phyloP scores from a whole-genome alignment of 192 early-diverging fungal species.

The Coemansia sp. region DNA sequence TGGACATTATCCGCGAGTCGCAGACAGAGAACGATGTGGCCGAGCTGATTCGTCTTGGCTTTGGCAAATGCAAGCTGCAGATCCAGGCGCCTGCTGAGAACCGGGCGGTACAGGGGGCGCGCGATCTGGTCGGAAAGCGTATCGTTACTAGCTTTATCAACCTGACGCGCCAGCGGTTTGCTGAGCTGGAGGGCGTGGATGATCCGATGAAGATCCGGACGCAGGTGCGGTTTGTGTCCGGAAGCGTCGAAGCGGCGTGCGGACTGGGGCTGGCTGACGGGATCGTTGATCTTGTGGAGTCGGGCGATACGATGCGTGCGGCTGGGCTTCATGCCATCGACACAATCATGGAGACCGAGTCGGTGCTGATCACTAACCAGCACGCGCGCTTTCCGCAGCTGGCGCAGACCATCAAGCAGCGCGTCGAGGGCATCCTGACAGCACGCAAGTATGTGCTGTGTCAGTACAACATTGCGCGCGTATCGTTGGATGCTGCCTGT shows the following conservation, averaged over 20 bases:
- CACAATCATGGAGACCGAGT: slow-evolving; percentile 79
- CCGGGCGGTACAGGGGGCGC: slow-evolving; percentile 38
- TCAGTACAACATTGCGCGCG: slow-evolving; percentile 86
- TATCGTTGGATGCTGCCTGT: slow-evolving; percentile 62
- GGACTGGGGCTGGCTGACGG: slow-evolving; percentile 95
- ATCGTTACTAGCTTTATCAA: slow-evolving; percentile 92
- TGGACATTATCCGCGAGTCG: slow-evolving; percentile 91
- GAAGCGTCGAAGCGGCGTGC: slow-evolving; percentile 95
- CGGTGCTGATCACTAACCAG: slow-evolving; percentile 88
- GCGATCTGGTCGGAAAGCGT: slow-evolving; percentile 84
- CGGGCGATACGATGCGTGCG: slow-evolving; percentile 99
- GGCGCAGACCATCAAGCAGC: slow-evolving; percentile 73
- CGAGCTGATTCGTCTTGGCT: slow-evolving; percentile 76
- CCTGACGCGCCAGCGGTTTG: slow-evolving; percentile 70
- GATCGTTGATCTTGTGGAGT: slow-evolving; percentile 83
- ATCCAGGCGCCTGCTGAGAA: slow-evolving; percentile 83
- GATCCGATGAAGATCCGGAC: slow-evolving; percentile 60
- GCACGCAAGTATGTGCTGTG: slow-evolving; percentile 86
- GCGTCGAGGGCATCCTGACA: slow-evolving; percentile 89
- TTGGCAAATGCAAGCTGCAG: slow-evolving; percentile 91
- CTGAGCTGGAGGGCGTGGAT: slow-evolving; percentile 66
- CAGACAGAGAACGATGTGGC: slow-evolving; percentile 67
- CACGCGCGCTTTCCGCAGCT: slow-evolving; percentile 71
- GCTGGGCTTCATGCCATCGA: slow-evolving; percentile 92
- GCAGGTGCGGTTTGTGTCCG: slow-evolving; percentile 82